Evolutionary conservation across 2,329 filamentous ascomycete species (phyloP).

Genomic region (Lanzia echinophila): DNA sequence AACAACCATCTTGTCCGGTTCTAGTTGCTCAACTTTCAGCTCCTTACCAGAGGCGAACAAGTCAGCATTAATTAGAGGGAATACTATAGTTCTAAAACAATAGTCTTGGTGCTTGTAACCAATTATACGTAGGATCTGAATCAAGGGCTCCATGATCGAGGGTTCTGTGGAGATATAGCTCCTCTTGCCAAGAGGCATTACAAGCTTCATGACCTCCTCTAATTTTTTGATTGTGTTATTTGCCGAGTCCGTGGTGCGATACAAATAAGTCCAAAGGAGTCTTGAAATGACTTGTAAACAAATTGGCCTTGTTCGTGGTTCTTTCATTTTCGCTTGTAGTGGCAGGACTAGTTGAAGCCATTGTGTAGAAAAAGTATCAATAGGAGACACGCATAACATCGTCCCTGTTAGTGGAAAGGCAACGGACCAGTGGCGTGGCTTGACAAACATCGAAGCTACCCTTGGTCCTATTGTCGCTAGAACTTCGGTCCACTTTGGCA

Average conservation of each 20-base stretch:
- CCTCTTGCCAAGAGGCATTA: constrained; percentile 73
- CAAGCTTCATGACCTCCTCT: constrained; percentile 80
- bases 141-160: constrained; percentile 79
- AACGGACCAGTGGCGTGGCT: constrained; percentile 85
- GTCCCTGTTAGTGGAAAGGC: constrained; percentile 85
- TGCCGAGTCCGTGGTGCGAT: constrained; percentile 68
- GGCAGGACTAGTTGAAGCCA: constrained; percentile 79
- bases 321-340: constrained; percentile 76
- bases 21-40: constrained; percentile 74
- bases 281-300: constrained; percentile 87
- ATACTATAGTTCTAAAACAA: constrained; percentile 89
- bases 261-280: constrained; percentile 90
- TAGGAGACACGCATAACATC: constrained; percentile 79
- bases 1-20: constrained; percentile 95
- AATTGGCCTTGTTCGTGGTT: constrained; percentile 68
- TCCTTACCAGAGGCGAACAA: constrained; percentile 62
- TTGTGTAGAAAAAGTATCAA: constrained; percentile 74
- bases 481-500: constrained; percentile 82
- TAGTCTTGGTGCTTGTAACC: constrained; percentile 91
- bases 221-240: constrained; percentile 68
- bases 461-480: constrained; percentile 71
- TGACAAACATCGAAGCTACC: constrained; percentile 76
- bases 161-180: constrained; percentile 77
- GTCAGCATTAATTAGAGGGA: constrained; percentile 88
- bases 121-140: constrained; percentile 90